Evolutionary conservation across 805 yeast genomes (phyloP), one percentile per base, ranked within the genome.

Genomic region (Candida nonsorbophila): DNA sequence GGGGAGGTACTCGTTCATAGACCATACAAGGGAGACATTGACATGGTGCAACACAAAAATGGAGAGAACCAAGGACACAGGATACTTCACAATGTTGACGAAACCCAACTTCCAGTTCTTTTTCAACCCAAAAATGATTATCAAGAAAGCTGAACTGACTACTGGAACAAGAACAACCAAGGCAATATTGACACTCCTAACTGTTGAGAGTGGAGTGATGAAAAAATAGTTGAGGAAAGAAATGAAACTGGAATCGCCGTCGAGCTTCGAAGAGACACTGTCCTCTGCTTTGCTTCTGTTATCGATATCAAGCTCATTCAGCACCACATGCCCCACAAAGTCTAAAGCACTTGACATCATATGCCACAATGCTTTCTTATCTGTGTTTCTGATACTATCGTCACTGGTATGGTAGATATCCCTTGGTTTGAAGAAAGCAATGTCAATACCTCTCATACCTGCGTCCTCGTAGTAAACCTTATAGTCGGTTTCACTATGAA

Each of bases 371-470:
- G 95, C 79, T 24, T 72, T 79, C 36, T 69, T 73, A 12, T 79
- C 61, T 9, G 84, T 70, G 36, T 77, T 75, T 27, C 67, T 62
- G 25, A 84, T 79, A 27, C 73, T 72, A 53, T 88, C 97, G 25
- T 74, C 65, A 10, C 62, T 56, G 1, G 97, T 88, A 49, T 88
- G 97, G 44, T 88, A 88, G 23, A 84, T 55, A 29, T 83, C 74
- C 45, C 97, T 70, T 14, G 95, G 95, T 45, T 77, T 80, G 51
- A 74, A 86, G 52, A 88, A 88, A 1, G 96, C 95, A 43, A 88
- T 73, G 55, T 88, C 97, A 47, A 87, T 68, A 7, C 97, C 97
- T 40, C 94, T 68, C 29, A 85, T 50, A 2, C 53, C 53, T 0
- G 92, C 94, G 28, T 70, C 56, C 31, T 70, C 67, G 24, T 58